A percentile compares a stretch with the other conserved stretches of the same genome.
Conservation (phyloP, 176 grass and related monocot genomes). For the Musa troglodytarum region DNA sequence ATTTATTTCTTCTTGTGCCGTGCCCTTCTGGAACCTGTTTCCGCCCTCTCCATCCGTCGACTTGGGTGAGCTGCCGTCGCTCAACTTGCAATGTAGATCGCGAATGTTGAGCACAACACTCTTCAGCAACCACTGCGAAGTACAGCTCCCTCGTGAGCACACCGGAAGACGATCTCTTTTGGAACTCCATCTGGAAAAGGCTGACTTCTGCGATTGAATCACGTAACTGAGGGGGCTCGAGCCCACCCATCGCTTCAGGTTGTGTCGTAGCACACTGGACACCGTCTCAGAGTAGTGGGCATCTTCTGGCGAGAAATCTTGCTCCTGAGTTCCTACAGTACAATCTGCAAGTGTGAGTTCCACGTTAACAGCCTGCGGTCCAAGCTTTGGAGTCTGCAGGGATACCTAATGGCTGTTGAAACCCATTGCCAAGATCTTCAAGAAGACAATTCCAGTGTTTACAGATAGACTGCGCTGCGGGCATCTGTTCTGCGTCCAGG, state of each 20-base stretch:
- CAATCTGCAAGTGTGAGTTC: background rate
- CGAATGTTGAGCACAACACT: conserved; percentile 27
- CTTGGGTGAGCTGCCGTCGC: conserved; percentile 22
- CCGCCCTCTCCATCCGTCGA: conserved; percentile 22
- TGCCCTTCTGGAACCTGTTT: conserved; percentile 18
- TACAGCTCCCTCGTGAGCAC: conserved; percentile 5
- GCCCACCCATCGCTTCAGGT: conserved; percentile 8
- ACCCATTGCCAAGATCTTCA: conserved; percentile 34
- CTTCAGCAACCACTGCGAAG: conserved; percentile 54
- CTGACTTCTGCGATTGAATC: conserved; percentile 25
- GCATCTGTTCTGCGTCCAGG: conserved; percentile 32
- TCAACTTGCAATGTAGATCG: conserved; percentile 14
- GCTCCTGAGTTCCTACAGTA: conserved; percentile 27
- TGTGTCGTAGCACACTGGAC: conserved; percentile 39
- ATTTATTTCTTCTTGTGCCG: conserved; percentile 33
- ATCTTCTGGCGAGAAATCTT: conserved; percentile 53
- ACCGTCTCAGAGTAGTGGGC: conserved; percentile 61
- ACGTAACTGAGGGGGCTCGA: conserved; percentile 19
- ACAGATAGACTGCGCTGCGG: conserved; percentile 23
- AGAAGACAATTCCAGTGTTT: conserved; percentile 37
- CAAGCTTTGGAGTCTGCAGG: background rate
- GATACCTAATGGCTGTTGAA: conserved; percentile 46
- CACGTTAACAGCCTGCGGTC: background rate
- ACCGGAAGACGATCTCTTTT: conserved; percentile 2
- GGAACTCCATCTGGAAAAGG: conserved; percentile 56